Percentiles rank a stretch among this genome's conserved stretches.
phyloP scores from a whole-genome alignment of 2,329 filamentous ascomycete genomes.

The Claviceps maximensis region DNA sequence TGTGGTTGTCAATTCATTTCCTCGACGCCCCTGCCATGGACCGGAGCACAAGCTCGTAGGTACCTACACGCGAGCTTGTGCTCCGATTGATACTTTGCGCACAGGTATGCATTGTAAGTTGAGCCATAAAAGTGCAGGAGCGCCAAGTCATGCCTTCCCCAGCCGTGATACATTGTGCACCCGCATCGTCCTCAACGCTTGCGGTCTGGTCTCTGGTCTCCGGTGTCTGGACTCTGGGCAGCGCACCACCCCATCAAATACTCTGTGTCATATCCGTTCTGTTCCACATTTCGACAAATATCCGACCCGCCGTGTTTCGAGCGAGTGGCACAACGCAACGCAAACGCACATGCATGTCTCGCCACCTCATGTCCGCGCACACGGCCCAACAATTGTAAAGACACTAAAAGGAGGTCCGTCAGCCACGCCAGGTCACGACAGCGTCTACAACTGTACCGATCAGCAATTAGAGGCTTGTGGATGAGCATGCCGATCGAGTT shows the following conservation, averaged over 20 bases:
- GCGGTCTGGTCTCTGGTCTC: too few relatives aligned
- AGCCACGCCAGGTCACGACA: not conserved
- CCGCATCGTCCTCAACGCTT: not conserved
- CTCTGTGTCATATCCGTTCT: not conserved
- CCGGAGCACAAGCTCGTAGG: not conserved
- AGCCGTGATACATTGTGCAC: not conserved
- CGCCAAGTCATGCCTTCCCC: conserved; percentile 1
- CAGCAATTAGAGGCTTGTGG: not conserved
- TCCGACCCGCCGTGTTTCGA: not conserved
- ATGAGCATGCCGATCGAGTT: not conserved
- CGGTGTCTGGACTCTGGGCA: too few relatives aligned
- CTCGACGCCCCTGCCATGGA: not conserved
- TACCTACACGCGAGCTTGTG: too few relatives aligned
- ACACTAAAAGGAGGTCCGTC: too few relatives aligned
- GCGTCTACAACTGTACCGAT: too few relatives aligned
- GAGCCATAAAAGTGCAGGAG: not conserved
- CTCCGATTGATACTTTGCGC: too few relatives aligned
- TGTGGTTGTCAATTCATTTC: not conserved
- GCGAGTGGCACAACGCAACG: not conserved
- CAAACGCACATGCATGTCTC: too few relatives aligned
- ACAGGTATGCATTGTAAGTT: too few relatives aligned
- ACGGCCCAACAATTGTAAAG: too few relatives aligned
- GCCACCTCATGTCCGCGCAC: too few relatives aligned
- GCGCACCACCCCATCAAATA: too few relatives aligned
- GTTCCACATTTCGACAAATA: not conserved